Evolutionary conservation across 139 green algal genomes (phyloP), one percentile per base, ranked within the genome.

Genomic region (Chlamydomonas eustigma): DNA sequence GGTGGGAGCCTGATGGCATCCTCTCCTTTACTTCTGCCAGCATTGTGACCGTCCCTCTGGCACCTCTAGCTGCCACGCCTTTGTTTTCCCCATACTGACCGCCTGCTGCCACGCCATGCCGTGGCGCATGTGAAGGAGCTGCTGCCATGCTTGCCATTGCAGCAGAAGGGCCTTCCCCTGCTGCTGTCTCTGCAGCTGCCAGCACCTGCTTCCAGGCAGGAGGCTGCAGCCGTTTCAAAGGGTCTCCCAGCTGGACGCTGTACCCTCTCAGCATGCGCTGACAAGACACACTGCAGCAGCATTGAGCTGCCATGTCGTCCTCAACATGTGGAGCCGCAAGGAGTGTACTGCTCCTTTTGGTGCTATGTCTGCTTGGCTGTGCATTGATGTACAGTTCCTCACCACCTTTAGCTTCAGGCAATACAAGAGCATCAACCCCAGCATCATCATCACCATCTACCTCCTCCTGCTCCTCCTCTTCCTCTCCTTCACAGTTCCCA

Each of bases 201-300:
- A 70, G 8, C 8, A 70, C 34, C 25, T 8, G 32, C 8, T 32
- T 28, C 25, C 58, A 35, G 25, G 58, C 58, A 5, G 32, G 25
- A 5, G 58, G 58, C 25, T 32, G 24, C 25, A 70, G 58, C 25
- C 58, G 58, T 24, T 24, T 37, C 25, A 70, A 18, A 5, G 58
- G 58, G 58, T 70, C 58, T 32, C 28, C 58, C 25, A 32, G 28
- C 58, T 28, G 24, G 58, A 24, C 25, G 24, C 25, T 28, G 58
- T 70, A 70, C 8, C 24, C 58, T 5, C 58, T 24, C 8, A 35
- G 25, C 24, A 18, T 5, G 8, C 58, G 6, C 58, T 32, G 6
- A 35, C 58, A 70, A 24, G 58, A 24, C 25, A 32, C 58, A 22
- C 58, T 70, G 58, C 58, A 70, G 58, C 58, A 70, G 58, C 58